These are phyloP conservation scores for Penicillium daleae DNA, from an alignment of 495 filamentous ascomycete genomes.

Conservation along the genomic window DNA sequence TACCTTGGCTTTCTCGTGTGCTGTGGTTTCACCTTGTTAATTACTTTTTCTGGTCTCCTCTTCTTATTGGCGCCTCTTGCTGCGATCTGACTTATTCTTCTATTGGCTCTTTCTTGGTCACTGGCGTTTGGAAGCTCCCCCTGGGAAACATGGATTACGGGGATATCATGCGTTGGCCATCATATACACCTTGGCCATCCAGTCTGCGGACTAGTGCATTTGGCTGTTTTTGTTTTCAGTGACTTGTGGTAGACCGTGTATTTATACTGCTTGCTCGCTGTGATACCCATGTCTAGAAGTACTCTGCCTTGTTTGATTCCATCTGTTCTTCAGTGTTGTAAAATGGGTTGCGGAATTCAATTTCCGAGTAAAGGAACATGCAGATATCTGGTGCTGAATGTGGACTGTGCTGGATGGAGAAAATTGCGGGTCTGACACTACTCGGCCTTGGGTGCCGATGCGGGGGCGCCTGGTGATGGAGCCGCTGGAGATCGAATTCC, in stretches of 20 bases:
- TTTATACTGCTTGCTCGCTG: conserved; percentile 38
- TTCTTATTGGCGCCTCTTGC: conserved; percentile 3
- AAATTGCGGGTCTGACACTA: conserved; percentile 16
- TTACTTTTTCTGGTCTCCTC: conserved; percentile 7
- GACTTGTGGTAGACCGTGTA: conserved; percentile 34
- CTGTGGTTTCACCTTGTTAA: conserved; percentile 5
- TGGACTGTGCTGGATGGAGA: neutral
- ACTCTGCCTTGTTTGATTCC: conserved; percentile 5
- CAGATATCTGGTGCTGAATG: neutral
- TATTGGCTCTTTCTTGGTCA: neutral
- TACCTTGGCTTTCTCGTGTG: conserved; percentile 12
- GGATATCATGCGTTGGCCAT: conserved; percentile 6
- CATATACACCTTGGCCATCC: neutral
- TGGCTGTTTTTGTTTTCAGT: conserved; percentile 21
- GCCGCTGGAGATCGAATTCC: conserved; percentile 30
- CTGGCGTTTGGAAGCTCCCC: conserved; percentile 18
- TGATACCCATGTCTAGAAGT: conserved; percentile 37
- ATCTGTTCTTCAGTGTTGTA: neutral
- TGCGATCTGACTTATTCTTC: neutral
- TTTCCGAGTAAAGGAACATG: conserved; percentile 11
- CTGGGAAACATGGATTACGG: conserved; percentile 9
- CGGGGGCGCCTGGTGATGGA: conserved; percentile 5
- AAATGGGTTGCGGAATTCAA: conserved; percentile 18
- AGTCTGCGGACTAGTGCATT: neutral
- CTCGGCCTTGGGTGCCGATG: neutral